phyloP scores from a whole-genome alignment of 2,329 filamentous ascomycete genomes.

The Aspergillus flavus region DNA sequence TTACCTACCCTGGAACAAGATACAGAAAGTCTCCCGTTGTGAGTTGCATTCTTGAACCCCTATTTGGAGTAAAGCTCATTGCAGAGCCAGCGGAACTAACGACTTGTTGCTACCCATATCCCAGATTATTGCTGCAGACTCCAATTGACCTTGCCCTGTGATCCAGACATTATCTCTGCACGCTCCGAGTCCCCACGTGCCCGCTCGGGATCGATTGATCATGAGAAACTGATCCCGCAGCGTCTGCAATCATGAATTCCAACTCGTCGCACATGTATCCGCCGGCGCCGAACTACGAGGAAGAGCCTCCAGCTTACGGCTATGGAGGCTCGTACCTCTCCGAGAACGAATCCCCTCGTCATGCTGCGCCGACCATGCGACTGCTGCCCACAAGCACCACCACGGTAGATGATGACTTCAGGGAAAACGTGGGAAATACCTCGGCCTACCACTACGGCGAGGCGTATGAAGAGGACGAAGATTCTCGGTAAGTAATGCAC shows the following conservation, averaged over 20 bases:
- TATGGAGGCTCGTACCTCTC: slow-evolving; percentile 36
- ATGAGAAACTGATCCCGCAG: neutral
- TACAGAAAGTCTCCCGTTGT: neutral
- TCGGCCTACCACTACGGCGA: slow-evolving; percentile 34
- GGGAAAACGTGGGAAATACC: slow-evolving; percentile 27
- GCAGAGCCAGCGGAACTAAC: neutral
- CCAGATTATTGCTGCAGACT: neutral
- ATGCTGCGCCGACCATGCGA: slow-evolving; percentile 47
- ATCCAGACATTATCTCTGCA: neutral
- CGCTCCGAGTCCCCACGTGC: neutral
- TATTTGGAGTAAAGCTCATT: neutral
- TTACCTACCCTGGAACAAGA: neutral
- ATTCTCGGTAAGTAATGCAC: slow-evolving; percentile 42
- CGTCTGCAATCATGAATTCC: slow-evolving; percentile 20
- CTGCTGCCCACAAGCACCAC: slow-evolving; percentile 45
- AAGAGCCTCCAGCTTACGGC: slow-evolving; percentile 47
- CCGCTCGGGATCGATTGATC: neutral
- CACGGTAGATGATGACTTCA: slow-evolving; percentile 37
- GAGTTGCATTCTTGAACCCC: slow-evolving; percentile 5
- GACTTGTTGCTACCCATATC: neutral
- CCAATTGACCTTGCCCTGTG: slow-evolving; percentile 6
- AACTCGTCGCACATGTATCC: slow-evolving; percentile 29
- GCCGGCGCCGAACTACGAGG: slow-evolving; percentile 40
- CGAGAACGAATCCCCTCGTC: slow-evolving; percentile 34
- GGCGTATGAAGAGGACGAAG: slow-evolving; percentile 25